Evolutionary conservation across 371 early-diverging fungal species (phyloP).

Genomic region (Furculomyces boomerangus): DNA sequence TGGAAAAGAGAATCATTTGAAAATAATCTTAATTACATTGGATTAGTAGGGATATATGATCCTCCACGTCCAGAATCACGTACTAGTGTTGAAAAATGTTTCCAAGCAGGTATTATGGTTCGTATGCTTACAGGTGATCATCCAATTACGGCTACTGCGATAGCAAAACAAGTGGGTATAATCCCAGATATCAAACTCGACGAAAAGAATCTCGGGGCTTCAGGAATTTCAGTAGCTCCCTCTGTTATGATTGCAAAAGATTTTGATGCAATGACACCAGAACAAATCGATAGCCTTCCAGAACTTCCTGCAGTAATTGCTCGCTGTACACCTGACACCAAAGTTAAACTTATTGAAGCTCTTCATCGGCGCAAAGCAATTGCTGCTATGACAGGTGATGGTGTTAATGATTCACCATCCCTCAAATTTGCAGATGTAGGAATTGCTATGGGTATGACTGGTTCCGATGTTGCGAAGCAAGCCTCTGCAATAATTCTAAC

Average conservation of each 20-base stretch:
- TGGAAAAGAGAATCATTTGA: conserved; percentile 44
- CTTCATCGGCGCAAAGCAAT: conserved; percentile 68
- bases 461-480: conserved; percentile 58
- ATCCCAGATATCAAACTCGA: conserved; percentile 25
- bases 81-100: conserved; percentile 65
- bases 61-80: conserved; percentile 68
- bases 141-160: conserved; percentile 78
- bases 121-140: conserved; percentile 95
- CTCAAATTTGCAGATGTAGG: conserved; percentile 90
- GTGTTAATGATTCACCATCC: conserved; percentile 97
- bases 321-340: conserved; percentile 89
- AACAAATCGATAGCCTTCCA: conserved; percentile 48
- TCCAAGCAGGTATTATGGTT: conserved; percentile 80
- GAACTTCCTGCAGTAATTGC: conserved; percentile 86
- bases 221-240: conserved; percentile 17
- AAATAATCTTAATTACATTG: conserved; percentile 58
- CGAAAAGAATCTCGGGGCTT: background rate
- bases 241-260: conserved; percentile 70
- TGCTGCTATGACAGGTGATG: conserved; percentile 98
- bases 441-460: conserved; percentile 68
- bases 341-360: conserved; percentile 89
- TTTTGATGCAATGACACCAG: conserved; percentile 65
- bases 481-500: conserved; percentile 54
- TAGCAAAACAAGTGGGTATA: conserved; percentile 81
- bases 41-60: conserved; percentile 84